Evolutionary conservation across 2,329 filamentous ascomycete species (phyloP).

Genomic region (Capronia epimyces): DNA sequence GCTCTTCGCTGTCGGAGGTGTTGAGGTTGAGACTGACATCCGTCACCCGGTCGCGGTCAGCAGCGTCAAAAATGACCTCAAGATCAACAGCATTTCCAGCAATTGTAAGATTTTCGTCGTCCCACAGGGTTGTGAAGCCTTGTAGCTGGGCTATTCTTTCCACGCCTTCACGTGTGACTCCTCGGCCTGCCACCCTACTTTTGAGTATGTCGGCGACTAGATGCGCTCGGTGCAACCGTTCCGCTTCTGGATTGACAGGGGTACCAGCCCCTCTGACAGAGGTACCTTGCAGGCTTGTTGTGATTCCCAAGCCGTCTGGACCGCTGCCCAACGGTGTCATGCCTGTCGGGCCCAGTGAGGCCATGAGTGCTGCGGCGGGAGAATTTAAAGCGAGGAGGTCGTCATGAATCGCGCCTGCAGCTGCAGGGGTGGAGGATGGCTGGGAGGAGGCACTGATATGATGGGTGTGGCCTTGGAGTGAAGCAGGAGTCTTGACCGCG

Average conservation of each 20-base stretch:
- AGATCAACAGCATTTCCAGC: constrained; percentile 44
- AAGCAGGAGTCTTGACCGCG: constrained; percentile 42
- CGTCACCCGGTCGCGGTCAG: constrained; percentile 37
- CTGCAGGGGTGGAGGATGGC: constrained; percentile 42
- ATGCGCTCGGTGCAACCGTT: constrained; percentile 39
- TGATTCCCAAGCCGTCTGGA: constrained; percentile 36
- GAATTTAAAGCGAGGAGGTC: constrained; percentile 43
- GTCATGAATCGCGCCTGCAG: constrained; percentile 35
- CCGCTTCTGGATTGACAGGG: constrained; percentile 39
- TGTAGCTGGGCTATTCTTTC: constrained; percentile 41
- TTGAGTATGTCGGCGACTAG: constrained; percentile 40
- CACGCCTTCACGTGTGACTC: constrained; percentile 41
- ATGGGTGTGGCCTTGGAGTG: constrained; percentile 34
- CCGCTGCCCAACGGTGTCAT: constrained; percentile 24
- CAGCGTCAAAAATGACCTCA: constrained; percentile 42
- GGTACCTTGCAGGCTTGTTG: constrained; percentile 39
- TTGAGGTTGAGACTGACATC: constrained; percentile 42
- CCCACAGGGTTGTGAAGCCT: constrained; percentile 45
- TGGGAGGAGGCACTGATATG: constrained; percentile 37
- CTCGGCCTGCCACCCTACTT: constrained; percentile 39
- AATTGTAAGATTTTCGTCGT: constrained; percentile 43
- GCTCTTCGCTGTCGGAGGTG: constrained; percentile 36
- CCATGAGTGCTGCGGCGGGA: constrained; percentile 39
- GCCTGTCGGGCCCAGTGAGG: constrained; percentile 22
- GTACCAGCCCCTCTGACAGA: constrained; percentile 37